Conservation (phyloP, 2,329 filamentous ascomycete genomes). For the Fusarium pseudocircinatum region DNA sequence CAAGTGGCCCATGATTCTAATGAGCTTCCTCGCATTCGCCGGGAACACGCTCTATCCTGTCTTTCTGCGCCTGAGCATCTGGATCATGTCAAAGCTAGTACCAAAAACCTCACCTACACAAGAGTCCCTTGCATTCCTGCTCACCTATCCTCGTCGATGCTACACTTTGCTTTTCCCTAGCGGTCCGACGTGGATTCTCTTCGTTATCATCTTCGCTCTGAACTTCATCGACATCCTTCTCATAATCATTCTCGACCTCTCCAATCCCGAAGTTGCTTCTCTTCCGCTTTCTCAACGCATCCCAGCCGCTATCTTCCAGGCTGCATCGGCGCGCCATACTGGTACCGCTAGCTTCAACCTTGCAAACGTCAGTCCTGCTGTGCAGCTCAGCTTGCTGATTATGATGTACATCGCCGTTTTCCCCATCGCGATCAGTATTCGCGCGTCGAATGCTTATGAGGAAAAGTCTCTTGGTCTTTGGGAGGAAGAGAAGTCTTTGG, state of each 20-base stretch:
- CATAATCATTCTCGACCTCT: constrained; percentile 60
- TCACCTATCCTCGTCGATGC: constrained; percentile 69
- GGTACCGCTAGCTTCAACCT: constrained; percentile 62
- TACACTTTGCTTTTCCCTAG: constrained; percentile 71
- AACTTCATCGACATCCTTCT: constrained; percentile 65
- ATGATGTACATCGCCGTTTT: constrained; percentile 74
- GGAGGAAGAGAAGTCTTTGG: constrained; percentile 25
- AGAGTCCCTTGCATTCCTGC: constrained; percentile 62
- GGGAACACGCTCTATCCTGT: constrained; percentile 67
- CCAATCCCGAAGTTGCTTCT: constrained; percentile 56
- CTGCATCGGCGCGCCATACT: constrained; percentile 57
- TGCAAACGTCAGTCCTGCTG: constrained; percentile 59
- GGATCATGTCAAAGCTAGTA: constrained; percentile 59
- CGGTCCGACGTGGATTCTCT: constrained; percentile 66
- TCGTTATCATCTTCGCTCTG: constrained; percentile 59
- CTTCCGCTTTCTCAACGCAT: constrained; percentile 52
- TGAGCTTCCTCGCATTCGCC: constrained; percentile 59
- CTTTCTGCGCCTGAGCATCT: constrained; percentile 66
- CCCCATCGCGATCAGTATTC: constrained; percentile 69
- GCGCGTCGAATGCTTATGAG: constrained; percentile 68
- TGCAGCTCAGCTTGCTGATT: constrained; percentile 66
- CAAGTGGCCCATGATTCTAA: constrained; percentile 54
- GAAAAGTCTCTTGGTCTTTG: constrained; percentile 71
- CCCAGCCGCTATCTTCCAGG: constrained; percentile 67
- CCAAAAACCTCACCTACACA: constrained; percentile 50